Percentiles rank a stretch among this genome's conserved stretches.
Conservation (phyloP, 768 basidiomycete species). For the Galerina marginata region DNA sequence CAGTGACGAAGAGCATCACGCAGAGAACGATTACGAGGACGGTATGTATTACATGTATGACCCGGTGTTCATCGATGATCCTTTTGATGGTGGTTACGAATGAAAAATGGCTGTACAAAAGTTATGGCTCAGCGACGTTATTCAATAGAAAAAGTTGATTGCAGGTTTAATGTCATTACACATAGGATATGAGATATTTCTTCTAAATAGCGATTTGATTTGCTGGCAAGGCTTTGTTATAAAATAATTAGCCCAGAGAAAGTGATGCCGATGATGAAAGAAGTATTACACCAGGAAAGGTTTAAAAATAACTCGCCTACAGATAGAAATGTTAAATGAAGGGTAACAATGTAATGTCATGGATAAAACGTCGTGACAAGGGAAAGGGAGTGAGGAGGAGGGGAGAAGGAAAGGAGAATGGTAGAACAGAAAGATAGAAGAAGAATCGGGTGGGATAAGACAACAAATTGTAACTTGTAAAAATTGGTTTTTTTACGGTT, state of each 20-base stretch:
- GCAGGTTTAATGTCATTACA: constrained; percentile 11
- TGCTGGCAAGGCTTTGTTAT: constrained; percentile 10
- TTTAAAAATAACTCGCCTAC: neutral
- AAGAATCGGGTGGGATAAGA: constrained; percentile 5
- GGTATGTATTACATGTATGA: neutral
- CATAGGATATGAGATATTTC: constrained; percentile 16
- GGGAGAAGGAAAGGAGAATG: neutral
- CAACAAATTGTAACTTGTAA: constrained; percentile 4
- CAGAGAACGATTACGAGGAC: constrained; percentile 21
- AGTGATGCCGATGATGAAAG: neutral
- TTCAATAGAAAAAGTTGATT: too few relatives aligned
- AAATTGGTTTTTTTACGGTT: constrained; percentile 9
- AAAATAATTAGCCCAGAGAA: constrained; percentile 4
- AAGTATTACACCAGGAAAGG: constrained; percentile 15
- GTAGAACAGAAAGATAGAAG: neutral
- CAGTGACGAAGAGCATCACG: constrained; percentile 11
- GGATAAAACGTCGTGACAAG: neutral
- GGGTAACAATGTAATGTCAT: neutral
- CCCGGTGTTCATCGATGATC: neutral
- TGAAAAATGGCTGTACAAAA: too few relatives aligned
- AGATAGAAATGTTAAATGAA: neutral
- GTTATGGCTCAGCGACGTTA: too few relatives aligned
- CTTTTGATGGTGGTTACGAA: constrained; percentile 14
- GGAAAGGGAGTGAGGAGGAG: neutral
- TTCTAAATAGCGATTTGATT: constrained; percentile 13